Conservation (phyloP, 768 basidiomycete species). For the Strobilomyces echinocephalus region DNA sequence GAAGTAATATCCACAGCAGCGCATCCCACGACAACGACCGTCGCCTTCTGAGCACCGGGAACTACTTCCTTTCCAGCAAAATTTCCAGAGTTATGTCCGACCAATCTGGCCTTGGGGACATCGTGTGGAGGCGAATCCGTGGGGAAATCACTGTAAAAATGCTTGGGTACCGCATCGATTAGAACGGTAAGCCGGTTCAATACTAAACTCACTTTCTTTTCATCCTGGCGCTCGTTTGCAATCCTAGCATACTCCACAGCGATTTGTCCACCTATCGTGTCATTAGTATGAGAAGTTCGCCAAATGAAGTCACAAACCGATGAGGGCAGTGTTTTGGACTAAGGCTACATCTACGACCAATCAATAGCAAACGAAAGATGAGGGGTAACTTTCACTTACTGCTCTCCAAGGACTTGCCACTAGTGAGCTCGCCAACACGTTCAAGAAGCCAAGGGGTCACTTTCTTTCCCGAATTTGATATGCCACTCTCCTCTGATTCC, state of each 20-base stretch:
- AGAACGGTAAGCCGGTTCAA: not conserved
- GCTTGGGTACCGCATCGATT: constrained; percentile 7
- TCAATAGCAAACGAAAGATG: constrained; percentile 1
- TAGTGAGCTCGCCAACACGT: constrained; percentile 76
- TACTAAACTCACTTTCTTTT: constrained; percentile 15
- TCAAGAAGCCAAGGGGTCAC: constrained; percentile 92
- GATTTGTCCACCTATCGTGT: constrained; percentile 63
- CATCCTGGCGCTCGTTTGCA: constrained; percentile 14
- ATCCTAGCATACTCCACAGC: constrained; percentile 70
- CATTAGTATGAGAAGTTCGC: constrained; percentile 1
- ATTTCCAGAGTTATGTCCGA: not conserved
- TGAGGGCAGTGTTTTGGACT: constrained; percentile 79
- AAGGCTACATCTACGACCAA: constrained; percentile 69
- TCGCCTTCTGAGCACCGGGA: constrained; percentile 29
- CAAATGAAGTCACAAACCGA: constrained; percentile 49
- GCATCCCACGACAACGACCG: constrained; percentile 74
- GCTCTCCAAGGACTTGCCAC: constrained; percentile 66
- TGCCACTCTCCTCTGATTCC: constrained; percentile 78
- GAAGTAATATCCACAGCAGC: constrained; percentile 89
- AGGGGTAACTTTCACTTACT: constrained; percentile 41
- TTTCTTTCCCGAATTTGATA: constrained; percentile 79
- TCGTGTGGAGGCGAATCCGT: not conserved
- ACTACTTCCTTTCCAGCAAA: not conserved
- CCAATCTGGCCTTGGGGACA: not conserved
- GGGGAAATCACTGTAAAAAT: constrained; percentile 3